Base-by-base conservation (phyloP, 805 yeast genomes). In the Nakazawaea ernobii region DNA sequence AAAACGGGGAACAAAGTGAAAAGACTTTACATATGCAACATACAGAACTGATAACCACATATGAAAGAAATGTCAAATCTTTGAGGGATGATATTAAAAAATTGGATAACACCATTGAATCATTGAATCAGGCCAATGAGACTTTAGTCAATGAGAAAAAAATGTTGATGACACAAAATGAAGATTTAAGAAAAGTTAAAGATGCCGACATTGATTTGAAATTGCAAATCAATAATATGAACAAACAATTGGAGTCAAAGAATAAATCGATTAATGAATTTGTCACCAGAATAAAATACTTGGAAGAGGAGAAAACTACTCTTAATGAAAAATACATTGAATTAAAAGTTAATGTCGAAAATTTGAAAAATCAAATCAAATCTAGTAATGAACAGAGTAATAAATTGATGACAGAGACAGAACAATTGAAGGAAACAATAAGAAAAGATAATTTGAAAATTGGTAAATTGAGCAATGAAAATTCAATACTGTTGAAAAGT, bases 151-250 rank as follows among this genome's bases (percentile, higher is more conserved):
- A 55, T 4, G 66, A 63, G 28, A 82, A 79, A 45, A 73, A 69
- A 14, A 36, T 44, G 1, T 33, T 57, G 24, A 52, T 51, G 46
- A 53, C 40, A 44, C 65, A 57, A 40, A 47, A 55, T 9, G 61
- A 61, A 6, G 78, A 74, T n/a, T 57, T 73, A n/a, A 61, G 59
- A 15, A 71, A 67, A 15, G 59, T 71, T n/a, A 57, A 53, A 28
- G 58, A 66, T 43, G 62, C 62, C 28, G 80, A 73, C 30, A 65
- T 74, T 6, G 66, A 77, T 6, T 57, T 71, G 43, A 77, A 77
- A 53, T 57, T 75, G 26, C 82, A 78, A 50, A 58, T 77, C 27
- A 73, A 76, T 0, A 68, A 78, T 3, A 57, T 73, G 26, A 70
- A 70, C 46, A 58, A 77, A 0, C 67, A 77, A 3, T 53, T 77